Evolutionary conservation across 1,139 yeast species (phyloP).

Genomic region (Yamadazyma spencermartinsiae): DNA sequence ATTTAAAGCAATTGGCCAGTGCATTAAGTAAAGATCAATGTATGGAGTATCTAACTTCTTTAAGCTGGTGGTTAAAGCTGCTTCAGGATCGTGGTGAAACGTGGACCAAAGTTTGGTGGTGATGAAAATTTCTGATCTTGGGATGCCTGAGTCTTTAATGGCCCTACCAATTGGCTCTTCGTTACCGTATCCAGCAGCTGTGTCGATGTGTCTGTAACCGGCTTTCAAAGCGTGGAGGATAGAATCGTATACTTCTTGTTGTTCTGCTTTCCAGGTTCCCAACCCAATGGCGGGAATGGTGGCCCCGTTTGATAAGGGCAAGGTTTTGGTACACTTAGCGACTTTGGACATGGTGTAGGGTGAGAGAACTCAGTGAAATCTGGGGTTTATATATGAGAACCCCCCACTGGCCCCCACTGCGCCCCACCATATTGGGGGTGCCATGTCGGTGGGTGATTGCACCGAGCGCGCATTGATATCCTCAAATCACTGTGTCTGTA

Average conservation of each 20-base stretch:
- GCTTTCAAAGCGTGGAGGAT: slow-evolving; percentile 52
- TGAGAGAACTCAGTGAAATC: neutral
- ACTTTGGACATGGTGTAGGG: slow-evolving; percentile 11
- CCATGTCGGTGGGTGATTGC: slow-evolving; percentile 1
- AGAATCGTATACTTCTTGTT: slow-evolving; percentile 60
- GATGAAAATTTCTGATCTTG: slow-evolving; percentile 69
- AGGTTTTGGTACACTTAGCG: slow-evolving; percentile 18
- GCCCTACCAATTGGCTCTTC: slow-evolving; percentile 69
- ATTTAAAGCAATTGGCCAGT: slow-evolving; percentile 77
- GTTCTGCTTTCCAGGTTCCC: slow-evolving; percentile 76
- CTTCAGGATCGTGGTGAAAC: slow-evolving; percentile 59
- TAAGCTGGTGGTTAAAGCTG: slow-evolving; percentile 63
- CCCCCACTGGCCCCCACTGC: neutral
- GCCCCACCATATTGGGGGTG: neutral
- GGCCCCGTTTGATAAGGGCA: slow-evolving; percentile 57
- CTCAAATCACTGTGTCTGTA: too few species aligned
- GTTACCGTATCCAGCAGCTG: slow-evolving; percentile 70
- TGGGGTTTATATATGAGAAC: neutral
- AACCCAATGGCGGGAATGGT: slow-evolving; percentile 69
- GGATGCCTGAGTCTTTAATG: slow-evolving; percentile 64
- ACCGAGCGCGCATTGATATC: too few species aligned
- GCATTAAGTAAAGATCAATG: slow-evolving; percentile 80
- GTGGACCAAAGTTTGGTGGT: slow-evolving; percentile 82
- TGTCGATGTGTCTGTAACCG: slow-evolving; percentile 81
- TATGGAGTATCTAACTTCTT: slow-evolving; percentile 72